These are phyloP conservation scores for Blastocystis sp. DNA, from an alignment of 352 stramenopile species.

Conservation along the genomic window DNA sequence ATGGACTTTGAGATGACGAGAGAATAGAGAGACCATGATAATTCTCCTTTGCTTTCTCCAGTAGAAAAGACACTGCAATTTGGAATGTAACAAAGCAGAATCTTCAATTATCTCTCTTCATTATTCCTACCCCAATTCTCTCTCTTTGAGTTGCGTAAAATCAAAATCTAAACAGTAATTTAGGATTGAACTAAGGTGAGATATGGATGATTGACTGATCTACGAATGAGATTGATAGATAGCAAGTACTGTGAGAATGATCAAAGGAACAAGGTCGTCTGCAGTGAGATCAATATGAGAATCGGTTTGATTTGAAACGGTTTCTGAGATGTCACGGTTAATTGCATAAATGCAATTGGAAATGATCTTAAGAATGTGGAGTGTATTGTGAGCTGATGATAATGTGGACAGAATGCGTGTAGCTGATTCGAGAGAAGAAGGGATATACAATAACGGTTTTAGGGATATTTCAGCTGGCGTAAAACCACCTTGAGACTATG, in stretches of 20 bases:
- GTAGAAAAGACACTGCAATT: background rate
- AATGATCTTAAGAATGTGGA: background rate
- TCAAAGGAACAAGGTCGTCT: constrained; percentile 31
- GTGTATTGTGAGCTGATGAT: background rate
- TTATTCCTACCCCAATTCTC: constrained; percentile 35
- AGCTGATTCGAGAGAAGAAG: background rate
- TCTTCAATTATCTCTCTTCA: background rate
- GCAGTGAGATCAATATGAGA: constrained; percentile 2
- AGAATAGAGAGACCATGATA: no score
- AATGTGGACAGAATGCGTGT: background rate
- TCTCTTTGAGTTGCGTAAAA: constrained; percentile 12
- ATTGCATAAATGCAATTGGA: background rate
- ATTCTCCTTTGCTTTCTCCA: background rate
- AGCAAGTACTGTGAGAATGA: background rate
- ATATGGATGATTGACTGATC: background rate
- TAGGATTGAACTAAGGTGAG: background rate
- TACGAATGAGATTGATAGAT: background rate
- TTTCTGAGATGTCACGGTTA: background rate
- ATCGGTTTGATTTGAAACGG: background rate
- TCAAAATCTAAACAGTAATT: background rate
- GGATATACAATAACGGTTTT: background rate
- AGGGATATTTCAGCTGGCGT: background rate
- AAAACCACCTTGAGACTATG: background rate
- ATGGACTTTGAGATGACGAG: no score
- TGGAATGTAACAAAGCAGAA: constrained; percentile 43